phyloP scores from a whole-genome alignment of 768 basidiomycete genomes.

The Amanita polypyramis region DNA sequence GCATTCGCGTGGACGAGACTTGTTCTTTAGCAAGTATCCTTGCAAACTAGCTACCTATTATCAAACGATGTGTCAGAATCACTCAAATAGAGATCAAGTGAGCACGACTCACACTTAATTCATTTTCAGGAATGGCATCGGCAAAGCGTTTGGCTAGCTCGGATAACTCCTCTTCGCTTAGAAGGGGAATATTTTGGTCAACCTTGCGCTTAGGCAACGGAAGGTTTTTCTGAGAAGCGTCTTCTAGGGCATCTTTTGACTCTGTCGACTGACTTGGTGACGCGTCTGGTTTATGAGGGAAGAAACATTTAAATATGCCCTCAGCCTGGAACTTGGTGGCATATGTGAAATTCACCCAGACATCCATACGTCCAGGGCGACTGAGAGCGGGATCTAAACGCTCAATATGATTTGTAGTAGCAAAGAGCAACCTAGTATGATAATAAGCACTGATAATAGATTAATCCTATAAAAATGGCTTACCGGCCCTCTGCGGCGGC shows the following conservation, averaged over 20 bases:
- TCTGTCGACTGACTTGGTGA: slow-evolving; percentile 8
- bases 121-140: slow-evolving; percentile 76
- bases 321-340: slow-evolving; percentile 91
- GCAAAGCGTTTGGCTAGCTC: slow-evolving; percentile 75
- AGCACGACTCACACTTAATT: slow-evolving; percentile 57
- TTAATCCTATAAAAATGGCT: slow-evolving; percentile 18
- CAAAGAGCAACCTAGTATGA: slow-evolving; percentile 62
- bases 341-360: slow-evolving; percentile 87
- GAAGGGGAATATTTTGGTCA: slow-evolving; percentile 49
- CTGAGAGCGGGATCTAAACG: slow-evolving; percentile 83
- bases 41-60: slow-evolving; percentile 70
- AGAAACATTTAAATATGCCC: slow-evolving; percentile 91
- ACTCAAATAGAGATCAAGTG: background rate
- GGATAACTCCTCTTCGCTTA: slow-evolving; percentile 68
- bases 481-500: slow-evolving; percentile 82
- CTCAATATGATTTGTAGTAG: slow-evolving; percentile 91
- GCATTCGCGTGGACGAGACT: slow-evolving; percentile 79
- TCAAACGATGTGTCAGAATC: background rate
- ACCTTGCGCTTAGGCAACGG: slow-evolving; percentile 58
- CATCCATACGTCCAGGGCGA: slow-evolving; percentile 85
- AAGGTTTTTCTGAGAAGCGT: slow-evolving; percentile 55
- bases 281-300: slow-evolving; percentile 54
- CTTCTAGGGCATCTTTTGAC: slow-evolving; percentile 19
- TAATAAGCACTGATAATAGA: slow-evolving; percentile 9
- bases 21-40: slow-evolving; percentile 83